phyloP scores from a whole-genome alignment of 768 basidiomycete genomes.

The Boletus coccyginus region DNA sequence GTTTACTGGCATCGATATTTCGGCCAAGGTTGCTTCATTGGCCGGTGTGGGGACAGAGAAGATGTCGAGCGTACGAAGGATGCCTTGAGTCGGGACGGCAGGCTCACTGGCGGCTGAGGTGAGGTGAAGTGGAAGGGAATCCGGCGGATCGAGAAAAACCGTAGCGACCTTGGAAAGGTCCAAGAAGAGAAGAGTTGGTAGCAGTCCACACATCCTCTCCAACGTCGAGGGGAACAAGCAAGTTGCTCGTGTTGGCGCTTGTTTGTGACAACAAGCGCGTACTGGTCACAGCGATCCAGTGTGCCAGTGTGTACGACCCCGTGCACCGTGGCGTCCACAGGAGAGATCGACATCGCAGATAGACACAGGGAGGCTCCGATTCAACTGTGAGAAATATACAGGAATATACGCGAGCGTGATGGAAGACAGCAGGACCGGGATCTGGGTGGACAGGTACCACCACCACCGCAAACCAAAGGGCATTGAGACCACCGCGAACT shows the following conservation, averaged over 20 bases:
- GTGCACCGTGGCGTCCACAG: too few relatives aligned
- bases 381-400: too few relatives aligned
- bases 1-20: conserved; percentile 47
- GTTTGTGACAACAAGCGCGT: conserved; percentile 12
- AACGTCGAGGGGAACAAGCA: background rate
- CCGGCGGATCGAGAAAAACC: conserved; percentile 57
- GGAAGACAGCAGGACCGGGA: too few relatives aligned
- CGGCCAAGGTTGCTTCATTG: conserved; percentile 38
- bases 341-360: too few relatives aligned
- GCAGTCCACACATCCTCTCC: conserved; percentile 19
- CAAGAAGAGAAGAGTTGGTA: conserved; percentile 28
- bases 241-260: conserved; percentile 13
- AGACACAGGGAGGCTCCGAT: too few relatives aligned
- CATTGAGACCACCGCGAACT: too few relatives aligned
- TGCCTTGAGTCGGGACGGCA: conserved; percentile 28
- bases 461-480: too few relatives aligned
- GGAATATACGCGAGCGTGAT: too few relatives aligned
- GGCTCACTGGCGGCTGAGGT: conserved; percentile 47
- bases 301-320: too few relatives aligned
- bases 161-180: conserved; percentile 47
- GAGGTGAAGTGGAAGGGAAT: conserved; percentile 37
- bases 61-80: conserved; percentile 37
- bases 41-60: conserved; percentile 41
- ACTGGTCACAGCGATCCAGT: too few relatives aligned
- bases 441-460: too few relatives aligned